Percentiles rank a stretch among this genome's conserved stretches.
Conservation (phyloP, 495 filamentous ascomycete species). For the Podospora fimiseda region DNA sequence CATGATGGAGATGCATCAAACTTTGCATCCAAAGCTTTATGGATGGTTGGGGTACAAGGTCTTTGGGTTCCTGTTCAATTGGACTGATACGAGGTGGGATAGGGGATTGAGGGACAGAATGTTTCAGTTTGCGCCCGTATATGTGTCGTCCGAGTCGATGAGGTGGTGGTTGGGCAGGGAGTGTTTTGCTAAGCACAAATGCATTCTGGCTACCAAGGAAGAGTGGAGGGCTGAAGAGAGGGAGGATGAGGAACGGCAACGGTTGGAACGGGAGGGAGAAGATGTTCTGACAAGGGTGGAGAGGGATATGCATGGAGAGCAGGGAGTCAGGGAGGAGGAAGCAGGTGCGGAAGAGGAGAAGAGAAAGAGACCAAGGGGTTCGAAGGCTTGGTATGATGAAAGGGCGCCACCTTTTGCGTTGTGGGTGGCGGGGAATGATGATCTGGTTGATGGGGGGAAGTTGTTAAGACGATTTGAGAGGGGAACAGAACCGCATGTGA, state of each 20-base stretch:
- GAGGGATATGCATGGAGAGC: slow-evolving; percentile 8
- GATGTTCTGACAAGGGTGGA: slow-evolving; percentile 10
- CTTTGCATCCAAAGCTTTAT: slow-evolving; percentile 61
- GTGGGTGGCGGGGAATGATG: slow-evolving; percentile 79
- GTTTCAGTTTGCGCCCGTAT: slow-evolving; percentile 90
- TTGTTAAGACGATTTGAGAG: slow-evolving; percentile 68
- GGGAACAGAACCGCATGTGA: slow-evolving; percentile 75
- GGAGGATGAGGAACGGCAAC: slow-evolving; percentile 44
- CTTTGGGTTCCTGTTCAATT: slow-evolving; percentile 85
- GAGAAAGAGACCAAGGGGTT: slow-evolving; percentile 30
- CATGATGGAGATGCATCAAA: slow-evolving; percentile 78
- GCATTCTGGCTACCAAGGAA: slow-evolving; percentile 75
- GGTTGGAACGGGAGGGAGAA: slow-evolving; percentile 5
- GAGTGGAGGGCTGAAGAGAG: slow-evolving; percentile 57
- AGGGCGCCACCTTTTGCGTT: slow-evolving; percentile 78
- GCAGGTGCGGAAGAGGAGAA: slow-evolving; percentile 13
- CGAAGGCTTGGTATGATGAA: slow-evolving; percentile 73
- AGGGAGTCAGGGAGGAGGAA: slow-evolving; percentile 1
- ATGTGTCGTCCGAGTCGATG: slow-evolving; percentile 86
- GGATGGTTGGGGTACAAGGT: slow-evolving; percentile 85
- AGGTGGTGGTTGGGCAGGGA: slow-evolving; percentile 92
- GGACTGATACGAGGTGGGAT: slow-evolving; percentile 85
- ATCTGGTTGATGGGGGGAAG: slow-evolving; percentile 74
- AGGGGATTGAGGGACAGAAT: slow-evolving; percentile 69
- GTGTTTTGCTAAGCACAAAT: slow-evolving; percentile 86